Conservation (phyloP, 2,329 filamentous ascomycete species). For the Trichoderma arundinaceum region DNA sequence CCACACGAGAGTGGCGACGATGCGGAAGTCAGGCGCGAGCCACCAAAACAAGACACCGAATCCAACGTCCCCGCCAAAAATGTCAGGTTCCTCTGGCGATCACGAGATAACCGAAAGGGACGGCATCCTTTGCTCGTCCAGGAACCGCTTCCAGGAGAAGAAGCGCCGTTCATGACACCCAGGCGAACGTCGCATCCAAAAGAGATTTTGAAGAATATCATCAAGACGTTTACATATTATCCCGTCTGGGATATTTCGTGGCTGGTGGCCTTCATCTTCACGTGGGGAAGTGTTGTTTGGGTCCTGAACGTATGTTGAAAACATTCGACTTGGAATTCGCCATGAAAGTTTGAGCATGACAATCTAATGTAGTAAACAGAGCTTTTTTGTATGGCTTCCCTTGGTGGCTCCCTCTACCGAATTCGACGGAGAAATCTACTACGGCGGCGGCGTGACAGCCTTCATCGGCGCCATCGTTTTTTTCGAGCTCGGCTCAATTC, state of each 20-base stretch:
- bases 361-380: slow-evolving; percentile 55
- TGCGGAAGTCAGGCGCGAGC: slow-evolving; percentile 11
- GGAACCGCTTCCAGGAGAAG: slow-evolving; percentile 35
- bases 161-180: slow-evolving; percentile 29
- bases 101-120: slow-evolving; percentile 52
- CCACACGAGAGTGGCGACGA: slow-evolving; percentile 23
- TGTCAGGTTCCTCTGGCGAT: slow-evolving; percentile 47
- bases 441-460: slow-evolving; percentile 65
- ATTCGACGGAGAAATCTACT: slow-evolving; percentile 58
- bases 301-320: slow-evolving; percentile 46
- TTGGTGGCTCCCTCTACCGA: slow-evolving; percentile 56
- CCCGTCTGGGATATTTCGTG: slow-evolving; percentile 53
- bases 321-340: not conserved
- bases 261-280: slow-evolving; percentile 49
- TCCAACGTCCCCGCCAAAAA: slow-evolving; percentile 36
- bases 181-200: slow-evolving; percentile 37
- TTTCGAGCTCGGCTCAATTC: slow-evolving; percentile 67
- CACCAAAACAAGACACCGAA: slow-evolving; percentile 9
- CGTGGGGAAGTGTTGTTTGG: slow-evolving; percentile 42
- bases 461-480: slow-evolving; percentile 68
- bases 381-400: slow-evolving; percentile 69
- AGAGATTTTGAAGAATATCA: slow-evolving; percentile 40
- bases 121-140: slow-evolving; percentile 44
- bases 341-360: not conserved
- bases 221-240: slow-evolving; percentile 46